Evolutionary conservation across 345 rosid species (phyloP), one percentile per base, ranked within the genome.

Genomic region (Gossypium raimondii): DNA sequence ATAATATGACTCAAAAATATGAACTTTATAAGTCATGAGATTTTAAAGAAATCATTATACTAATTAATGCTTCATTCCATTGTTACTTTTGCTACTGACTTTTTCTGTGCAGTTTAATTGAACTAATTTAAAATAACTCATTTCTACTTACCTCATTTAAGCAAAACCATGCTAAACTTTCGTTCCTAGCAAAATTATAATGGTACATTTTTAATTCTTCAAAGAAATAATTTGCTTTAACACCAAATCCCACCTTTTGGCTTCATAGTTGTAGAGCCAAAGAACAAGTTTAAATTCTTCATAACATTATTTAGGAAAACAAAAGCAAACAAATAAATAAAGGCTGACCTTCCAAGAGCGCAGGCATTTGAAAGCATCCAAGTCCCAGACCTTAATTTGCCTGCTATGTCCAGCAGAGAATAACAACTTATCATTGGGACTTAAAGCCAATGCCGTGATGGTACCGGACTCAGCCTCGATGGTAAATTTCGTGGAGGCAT

Each of bases 381-480:
- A 76, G 74, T 95, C 97, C 99, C 99, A 93, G 76, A 93, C 94
- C 78, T 87, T 89, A 61, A 95, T 93, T 75, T 89, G 97, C 71
- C 94, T 84, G 74, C 98, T 93, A 78, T 91, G 97, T 11, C 93
- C 96, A n/a, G 97, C 88, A 55, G 93, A 88, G 88, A 95, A 95
- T 53, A 95, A 89, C 44, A 95, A 57, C 81, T 88, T 91, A 79
- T 92, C 88, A 38, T 89, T 72, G 68, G 98, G 98, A 80, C 93
- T 88, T 70, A 95, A 90, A 62, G 91, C 86, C 80, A 95, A 78
- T 0, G 97, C 94, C 11, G 98, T 93, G 67, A 93, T 77, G 16
- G 89, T 75, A 69, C 87, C 96, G 4, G 91, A 86, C 16, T 86
- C 90, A 2, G 84, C 93, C 72, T 90, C 99, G 2, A 95, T 87